These are phyloP conservation scores for Pseudonitzschia delicatissima DNA, from an alignment of 108 stramenopile species.

Conservation along the genomic window DNA sequence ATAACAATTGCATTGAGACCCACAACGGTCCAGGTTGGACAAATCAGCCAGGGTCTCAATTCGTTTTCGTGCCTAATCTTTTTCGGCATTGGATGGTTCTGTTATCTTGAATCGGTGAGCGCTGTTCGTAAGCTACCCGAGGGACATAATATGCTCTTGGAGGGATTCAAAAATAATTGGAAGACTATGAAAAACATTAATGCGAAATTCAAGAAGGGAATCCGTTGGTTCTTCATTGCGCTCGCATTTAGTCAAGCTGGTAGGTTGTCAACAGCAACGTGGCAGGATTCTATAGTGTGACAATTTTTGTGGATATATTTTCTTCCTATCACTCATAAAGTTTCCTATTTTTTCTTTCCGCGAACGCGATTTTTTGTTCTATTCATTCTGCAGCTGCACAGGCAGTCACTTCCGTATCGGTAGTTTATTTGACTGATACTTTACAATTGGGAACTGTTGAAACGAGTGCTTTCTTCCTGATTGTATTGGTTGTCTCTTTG, in stretches of 20 bases:
- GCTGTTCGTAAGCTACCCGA: conserved; percentile 37
- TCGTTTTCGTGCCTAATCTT: not conserved
- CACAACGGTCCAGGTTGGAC: conserved; percentile 28
- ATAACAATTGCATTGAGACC: conserved; percentile 27
- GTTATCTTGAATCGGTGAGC: conserved; percentile 23
- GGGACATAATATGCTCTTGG: conserved; percentile 26
- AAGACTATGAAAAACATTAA: conserved; percentile 42
- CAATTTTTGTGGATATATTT: no score
- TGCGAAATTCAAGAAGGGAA: conserved; percentile 24
- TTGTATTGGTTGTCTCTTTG: conserved; percentile 29
- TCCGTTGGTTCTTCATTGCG: conserved; percentile 55
- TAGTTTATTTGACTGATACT: conserved; percentile 37
- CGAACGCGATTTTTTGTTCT: no score
- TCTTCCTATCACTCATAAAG: no score
- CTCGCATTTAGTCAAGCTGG: conserved; percentile 49
- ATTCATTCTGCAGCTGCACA: conserved; percentile 8
- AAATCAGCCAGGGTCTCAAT: conserved; percentile 14
- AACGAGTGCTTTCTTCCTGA: conserved; percentile 48
- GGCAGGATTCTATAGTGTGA: no score
- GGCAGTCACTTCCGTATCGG: conserved; percentile 41
- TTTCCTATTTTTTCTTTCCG: not conserved
- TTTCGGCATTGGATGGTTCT: conserved; percentile 38
- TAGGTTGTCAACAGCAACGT: not conserved
- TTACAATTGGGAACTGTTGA: conserved; percentile 39
- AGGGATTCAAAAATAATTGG: conserved; percentile 50